Percentiles rank a stretch among this genome's conserved stretches.
Conservation (phyloP, 768 basidiomycete species). For the Panellus pusillus region DNA sequence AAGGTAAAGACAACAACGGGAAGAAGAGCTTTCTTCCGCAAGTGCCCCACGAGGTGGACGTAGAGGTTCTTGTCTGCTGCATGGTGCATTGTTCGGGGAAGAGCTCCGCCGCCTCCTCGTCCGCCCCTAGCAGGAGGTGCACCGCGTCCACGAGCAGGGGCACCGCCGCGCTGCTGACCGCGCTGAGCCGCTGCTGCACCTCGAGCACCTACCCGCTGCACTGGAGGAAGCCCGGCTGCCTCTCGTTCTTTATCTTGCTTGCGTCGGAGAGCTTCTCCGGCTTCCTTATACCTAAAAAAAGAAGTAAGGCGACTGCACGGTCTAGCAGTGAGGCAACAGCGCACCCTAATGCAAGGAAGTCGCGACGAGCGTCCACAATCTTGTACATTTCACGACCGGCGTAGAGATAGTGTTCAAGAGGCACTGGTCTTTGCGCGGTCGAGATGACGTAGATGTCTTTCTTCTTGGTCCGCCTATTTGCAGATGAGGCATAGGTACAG, state of each 20-base stretch:
- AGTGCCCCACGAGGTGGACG: conserved; percentile 84
- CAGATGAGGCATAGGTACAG: conserved; percentile 15
- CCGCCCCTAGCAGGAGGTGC: conserved; percentile 36
- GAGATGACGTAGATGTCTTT: conserved; percentile 99
- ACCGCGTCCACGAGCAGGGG: conserved; percentile 39
- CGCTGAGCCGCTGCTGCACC: conserved; percentile 60
- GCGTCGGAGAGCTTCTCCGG: conserved; percentile 80
- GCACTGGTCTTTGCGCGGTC: conserved; percentile 93
- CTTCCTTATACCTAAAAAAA: conserved; percentile 76
- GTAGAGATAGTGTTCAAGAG: conserved; percentile 95
- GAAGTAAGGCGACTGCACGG: neutral
- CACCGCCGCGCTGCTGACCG: conserved; percentile 55
- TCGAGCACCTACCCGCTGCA: conserved; percentile 81
- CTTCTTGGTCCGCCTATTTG: conserved; percentile 88
- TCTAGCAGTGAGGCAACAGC: conserved; percentile 1
- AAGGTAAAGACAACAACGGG: conserved; percentile 97
- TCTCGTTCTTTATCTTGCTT: conserved; percentile 99
- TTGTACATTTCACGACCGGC: conserved; percentile 92
- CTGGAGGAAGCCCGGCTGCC: conserved; percentile 86
- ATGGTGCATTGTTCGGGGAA: conserved; percentile 60
- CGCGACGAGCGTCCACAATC: conserved; percentile 81
- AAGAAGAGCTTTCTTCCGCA: conserved; percentile 82
- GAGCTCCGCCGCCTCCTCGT: conserved; percentile 45
- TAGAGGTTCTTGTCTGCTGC: conserved; percentile 88
- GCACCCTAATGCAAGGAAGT: conserved; percentile 74